phyloP scores from a whole-genome alignment of 2,329 filamentous ascomycete genomes.

The Onygena corvina region DNA sequence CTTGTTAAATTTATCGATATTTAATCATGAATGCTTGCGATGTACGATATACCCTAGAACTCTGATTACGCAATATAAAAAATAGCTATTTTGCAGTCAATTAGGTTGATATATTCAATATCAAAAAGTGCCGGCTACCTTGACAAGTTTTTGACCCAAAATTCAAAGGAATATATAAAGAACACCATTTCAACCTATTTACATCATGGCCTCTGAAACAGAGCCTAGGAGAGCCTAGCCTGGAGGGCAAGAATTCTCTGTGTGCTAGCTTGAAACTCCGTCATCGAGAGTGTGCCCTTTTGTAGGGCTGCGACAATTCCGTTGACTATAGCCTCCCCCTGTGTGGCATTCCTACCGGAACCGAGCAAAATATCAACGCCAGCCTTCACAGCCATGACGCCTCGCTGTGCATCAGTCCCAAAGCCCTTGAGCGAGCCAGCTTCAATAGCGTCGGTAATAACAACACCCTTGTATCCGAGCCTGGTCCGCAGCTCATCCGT shows the following conservation, averaged over 20 bases:
- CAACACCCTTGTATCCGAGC: conserved; percentile 22
- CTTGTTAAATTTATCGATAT: too few species aligned
- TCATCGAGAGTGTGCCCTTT: not conserved
- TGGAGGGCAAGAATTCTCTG: conserved; percentile 4
- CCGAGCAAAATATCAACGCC: conserved; percentile 26
- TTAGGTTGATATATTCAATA: too few species aligned
- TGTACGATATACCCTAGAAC: too few species aligned
- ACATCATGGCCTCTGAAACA: not conserved
- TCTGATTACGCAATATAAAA: too few species aligned
- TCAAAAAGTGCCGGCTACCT: too few species aligned
- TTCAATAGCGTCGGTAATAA: conserved; percentile 25
- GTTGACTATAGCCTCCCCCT: conserved; percentile 21
- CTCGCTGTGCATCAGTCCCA: conserved; percentile 18
- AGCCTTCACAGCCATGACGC: conserved; percentile 20
- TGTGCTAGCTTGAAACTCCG: conserved; percentile 5
- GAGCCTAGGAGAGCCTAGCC: not conserved
- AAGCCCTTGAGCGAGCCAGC: conserved; percentile 21
- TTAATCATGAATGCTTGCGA: too few species aligned
- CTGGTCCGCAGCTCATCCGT: conserved; percentile 20
- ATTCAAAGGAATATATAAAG: not conserved
- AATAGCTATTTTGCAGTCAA: too few species aligned
- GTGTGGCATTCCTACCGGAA: conserved; percentile 20
- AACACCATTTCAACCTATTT: not conserved
- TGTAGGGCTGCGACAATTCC: conserved; percentile 13
- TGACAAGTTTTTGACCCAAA: too few species aligned